Evolutionary conservation across 2,329 filamentous ascomycete species (phyloP).

Genomic region (Sarocladiaceae sp.): DNA sequence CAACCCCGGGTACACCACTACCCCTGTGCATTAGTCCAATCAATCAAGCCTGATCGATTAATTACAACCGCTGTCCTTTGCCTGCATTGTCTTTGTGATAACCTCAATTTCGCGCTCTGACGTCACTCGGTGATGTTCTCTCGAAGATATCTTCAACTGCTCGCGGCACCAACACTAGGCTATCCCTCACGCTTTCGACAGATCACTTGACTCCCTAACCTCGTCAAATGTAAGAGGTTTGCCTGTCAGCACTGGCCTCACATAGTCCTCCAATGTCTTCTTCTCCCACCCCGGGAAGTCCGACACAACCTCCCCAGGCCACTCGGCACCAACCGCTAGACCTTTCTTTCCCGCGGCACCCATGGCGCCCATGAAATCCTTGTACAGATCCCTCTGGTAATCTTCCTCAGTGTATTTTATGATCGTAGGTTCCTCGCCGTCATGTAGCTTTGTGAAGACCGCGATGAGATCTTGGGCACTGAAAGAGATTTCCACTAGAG

Average conservation of each 20-base stretch:
- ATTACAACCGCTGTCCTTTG: background rate
- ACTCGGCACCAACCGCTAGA: background rate
- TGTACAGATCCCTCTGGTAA: background rate
- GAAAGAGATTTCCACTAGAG: background rate
- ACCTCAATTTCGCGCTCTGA: too few relatives aligned
- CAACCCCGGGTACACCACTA: slow-evolving; percentile 26
- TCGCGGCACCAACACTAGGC: too few relatives aligned
- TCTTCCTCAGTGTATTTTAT: slow-evolving; percentile 3
- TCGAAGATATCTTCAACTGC: too few relatives aligned
- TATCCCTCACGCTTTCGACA: background rate
- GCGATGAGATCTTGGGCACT: background rate
- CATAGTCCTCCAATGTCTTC: slow-evolving; percentile 4
- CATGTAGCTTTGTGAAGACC: slow-evolving; percentile 2
- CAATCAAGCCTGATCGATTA: slow-evolving; percentile 26
- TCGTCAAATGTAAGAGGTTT: background rate
- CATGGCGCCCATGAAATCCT: background rate
- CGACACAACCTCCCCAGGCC: slow-evolving; percentile 1
- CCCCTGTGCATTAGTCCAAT: slow-evolving; percentile 60
- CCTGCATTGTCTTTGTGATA: background rate
- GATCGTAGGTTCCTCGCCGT: background rate
- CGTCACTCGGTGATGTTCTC: too few relatives aligned
- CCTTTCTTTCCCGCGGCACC: background rate
- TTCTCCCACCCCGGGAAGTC: background rate
- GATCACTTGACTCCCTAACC: background rate
- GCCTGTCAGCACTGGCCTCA: background rate